phyloP scores from a whole-genome alignment of 495 filamentous ascomycete genomes.

The Neurospora tetraspora region DNA sequence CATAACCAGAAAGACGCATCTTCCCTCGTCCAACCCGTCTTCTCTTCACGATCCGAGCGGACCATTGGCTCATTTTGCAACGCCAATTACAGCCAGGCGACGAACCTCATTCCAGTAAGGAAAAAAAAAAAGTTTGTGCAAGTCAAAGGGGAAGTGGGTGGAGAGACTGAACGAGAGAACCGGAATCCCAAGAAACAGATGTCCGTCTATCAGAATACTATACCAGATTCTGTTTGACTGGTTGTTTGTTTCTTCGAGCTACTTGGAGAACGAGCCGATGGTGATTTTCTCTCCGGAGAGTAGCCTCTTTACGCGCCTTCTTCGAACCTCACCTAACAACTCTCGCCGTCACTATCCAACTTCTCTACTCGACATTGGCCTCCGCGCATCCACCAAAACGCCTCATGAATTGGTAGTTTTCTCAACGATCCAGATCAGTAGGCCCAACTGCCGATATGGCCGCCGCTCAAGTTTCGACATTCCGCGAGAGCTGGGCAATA shows the following conservation, averaged over 20 bases:
- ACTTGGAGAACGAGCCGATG: not conserved
- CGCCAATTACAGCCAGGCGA: constrained; percentile 12
- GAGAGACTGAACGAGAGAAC: constrained; percentile 5
- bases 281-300: not conserved
- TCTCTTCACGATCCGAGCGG: constrained; percentile 14
- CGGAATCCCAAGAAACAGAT: not conserved
- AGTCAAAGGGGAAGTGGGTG: constrained; percentile 9
- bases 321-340: constrained; percentile 1
- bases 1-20: constrained; percentile 17
- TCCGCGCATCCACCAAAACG: constrained; percentile 18
- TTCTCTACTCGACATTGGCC: constrained; percentile 5
- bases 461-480: constrained; percentile 25
- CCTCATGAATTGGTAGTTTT: constrained; percentile 30
- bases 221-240: not conserved
- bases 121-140: constrained; percentile 1
- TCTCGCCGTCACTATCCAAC: not conserved
- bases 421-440: not conserved
- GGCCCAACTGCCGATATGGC: constrained; percentile 34
- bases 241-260: not conserved
- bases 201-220: not conserved
- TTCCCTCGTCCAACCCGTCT: constrained; percentile 18
- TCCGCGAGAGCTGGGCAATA: constrained; percentile 23
- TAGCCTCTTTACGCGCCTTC: not conserved
- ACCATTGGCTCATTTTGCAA: constrained; percentile 19
- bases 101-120: constrained; percentile 17